Evolutionary conservation across 176 grass and related monocot species (phyloP).

Genomic region (Carex parvula): DNA sequence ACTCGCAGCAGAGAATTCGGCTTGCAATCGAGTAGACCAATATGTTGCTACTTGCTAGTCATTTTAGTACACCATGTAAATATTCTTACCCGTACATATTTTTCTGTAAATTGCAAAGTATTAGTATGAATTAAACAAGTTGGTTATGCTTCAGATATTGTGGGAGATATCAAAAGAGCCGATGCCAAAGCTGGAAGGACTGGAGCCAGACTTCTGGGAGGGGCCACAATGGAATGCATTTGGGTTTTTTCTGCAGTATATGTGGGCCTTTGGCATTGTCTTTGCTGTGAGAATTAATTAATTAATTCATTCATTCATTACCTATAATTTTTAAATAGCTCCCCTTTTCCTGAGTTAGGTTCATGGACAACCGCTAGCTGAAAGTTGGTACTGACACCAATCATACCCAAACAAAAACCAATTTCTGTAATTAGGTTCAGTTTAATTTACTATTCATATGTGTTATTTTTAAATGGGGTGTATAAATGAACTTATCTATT

Average conservation of each 20-base stretch:
- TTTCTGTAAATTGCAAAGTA: neutral
- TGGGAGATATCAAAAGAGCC: conserved; percentile 77
- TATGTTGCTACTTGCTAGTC: neutral
- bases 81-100: neutral
- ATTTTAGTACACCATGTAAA: neutral
- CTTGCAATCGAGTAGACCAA: neutral
- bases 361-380: neutral
- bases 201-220: conserved; percentile 70
- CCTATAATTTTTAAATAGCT: neutral
- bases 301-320: neutral
- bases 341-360: neutral
- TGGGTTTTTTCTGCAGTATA: conserved; percentile 83
- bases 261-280: conserved; percentile 86
- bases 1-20: neutral
- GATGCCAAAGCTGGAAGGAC: conserved; percentile 62
- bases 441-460: neutral
- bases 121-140: conserved; percentile 1
- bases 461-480: neutral
- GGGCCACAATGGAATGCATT: conserved; percentile 49
- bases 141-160: conserved; percentile 39
- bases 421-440: neutral
- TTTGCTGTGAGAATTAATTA: conserved; percentile 54
- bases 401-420: neutral
- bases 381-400: neutral
- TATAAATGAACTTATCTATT: neutral